Base-by-base conservation (phyloP, 1,139 yeast species). In the Protomyces inundatus region DNA sequence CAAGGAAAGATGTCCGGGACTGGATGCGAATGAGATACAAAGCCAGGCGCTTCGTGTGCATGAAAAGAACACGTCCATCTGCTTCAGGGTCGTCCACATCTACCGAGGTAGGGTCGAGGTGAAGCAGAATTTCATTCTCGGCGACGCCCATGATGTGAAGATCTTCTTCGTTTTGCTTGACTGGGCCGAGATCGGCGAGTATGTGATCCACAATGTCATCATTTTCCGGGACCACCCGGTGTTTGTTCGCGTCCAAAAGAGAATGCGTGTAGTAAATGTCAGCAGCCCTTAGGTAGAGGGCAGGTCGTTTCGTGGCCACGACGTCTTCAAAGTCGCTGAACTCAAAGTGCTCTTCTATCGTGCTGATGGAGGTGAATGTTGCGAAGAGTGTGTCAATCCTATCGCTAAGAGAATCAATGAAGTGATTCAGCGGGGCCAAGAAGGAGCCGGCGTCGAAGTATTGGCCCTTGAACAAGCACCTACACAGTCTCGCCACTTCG, bases 11-110 rank as follows among this genome's bases (percentile, higher is more conserved):
- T 2, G 82, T 80, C 32, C 90, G 90, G 53, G 79, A 79, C 76
- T 93, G 96, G 12, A 93, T 88, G 67, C 91, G 84, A 67, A 91
- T 83, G 69, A 91, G 84, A 71, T 90, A 90, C 32, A 88, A 76
- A 42, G 91, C 76, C 68, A 91, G 87, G 68, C 96, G 79, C 73
- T 93, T 93, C 0, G 89, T 90, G 70, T 90, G 91, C 55, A 91
- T 82, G 71, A 88, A 78, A 40, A 90, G 75, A 1, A 87, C 78
- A 68, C 71, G 75, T 56, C 70, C 72, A 56, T 74, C 81, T 30
- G 76, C 76, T 53, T 68, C 74, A 4, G 78, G 76, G 58, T 79
- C 77, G 30, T 77, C 77, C 7, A 77, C 74, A 30, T 68, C 71
- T 53, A 78, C 72, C 59, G 72, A 77, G 54, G 74, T 73, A 1